Base-by-base conservation (phyloP, 1,284 basidiomycete species). In the Trametes hirsuta region DNA sequence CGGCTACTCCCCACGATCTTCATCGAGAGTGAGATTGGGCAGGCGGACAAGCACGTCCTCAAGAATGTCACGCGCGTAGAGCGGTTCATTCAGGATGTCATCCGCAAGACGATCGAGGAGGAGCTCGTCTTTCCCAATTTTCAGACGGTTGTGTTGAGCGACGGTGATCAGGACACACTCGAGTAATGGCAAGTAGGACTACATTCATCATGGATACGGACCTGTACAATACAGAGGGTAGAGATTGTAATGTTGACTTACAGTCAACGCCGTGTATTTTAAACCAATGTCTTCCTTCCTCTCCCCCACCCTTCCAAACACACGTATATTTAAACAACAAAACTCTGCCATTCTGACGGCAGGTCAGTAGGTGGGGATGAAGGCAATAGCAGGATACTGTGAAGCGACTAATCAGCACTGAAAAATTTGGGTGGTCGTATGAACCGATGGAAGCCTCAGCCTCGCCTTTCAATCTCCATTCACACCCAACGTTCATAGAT, bases 21-120 rank as follows among this genome's bases (percentile, higher is more conserved):
- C 67, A 95, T 99, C 71, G 97, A 99, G 75, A 94, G 91, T 71
- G 94, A 97, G 77, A 97, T 99, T 53, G 97, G 97, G 0, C 94
- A 98, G 79, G 81, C 90, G 30, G 95, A 98, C 72, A 97, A 96
- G 67, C 96, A 98, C 77, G 93, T 97, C 2, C 74, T 99, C 67
- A 93, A 95, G 73, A 99, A 99, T 67, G 97, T 99, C 18, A 95
- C 94, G 3, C 90, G 97, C 65, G 94, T 99, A 36, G 97, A 99
- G 76, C 83, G 91, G 57, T 99, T 99, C 74, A 93, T 98, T 52
- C 90, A 95, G 72, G 95, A 99, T 68, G 90, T 97, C 44, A 90
- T 98, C 59, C 83, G 97, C 58, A 97, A 95, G 75, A 95, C 94
- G 2, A 79, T 99, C 55, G 95, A 97, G 71, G 93, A 96, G 69